Conservation (phyloP, 2,329 filamentous ascomycete species). For the Byssochlamys sp. region DNA sequence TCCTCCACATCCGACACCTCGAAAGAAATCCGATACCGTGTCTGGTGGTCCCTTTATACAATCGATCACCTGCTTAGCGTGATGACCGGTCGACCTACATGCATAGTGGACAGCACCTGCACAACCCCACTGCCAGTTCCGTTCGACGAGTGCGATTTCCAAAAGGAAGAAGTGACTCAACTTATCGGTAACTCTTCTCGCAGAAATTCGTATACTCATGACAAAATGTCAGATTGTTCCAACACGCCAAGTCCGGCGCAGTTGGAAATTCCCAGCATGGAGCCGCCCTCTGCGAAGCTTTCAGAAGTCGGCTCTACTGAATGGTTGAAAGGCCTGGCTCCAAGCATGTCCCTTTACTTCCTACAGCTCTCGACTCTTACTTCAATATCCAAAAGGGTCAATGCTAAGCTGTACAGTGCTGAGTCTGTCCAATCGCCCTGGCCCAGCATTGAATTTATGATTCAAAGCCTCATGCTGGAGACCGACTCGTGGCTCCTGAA, state of each 20-base stretch:
- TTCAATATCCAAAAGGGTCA: conserved; percentile 29
- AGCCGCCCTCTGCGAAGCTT: conserved; percentile 6
- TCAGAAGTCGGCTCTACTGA: conserved; percentile 17
- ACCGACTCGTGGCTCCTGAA: conserved; percentile 33
- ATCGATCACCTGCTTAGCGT: conserved; percentile 34
- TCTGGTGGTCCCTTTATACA: conserved; percentile 38
- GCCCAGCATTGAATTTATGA: conserved; percentile 30
- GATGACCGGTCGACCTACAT: conserved; percentile 37
- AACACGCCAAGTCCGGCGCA: conserved; percentile 12
- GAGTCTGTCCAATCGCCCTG: conserved; percentile 26
- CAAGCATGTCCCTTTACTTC: conserved; percentile 33
- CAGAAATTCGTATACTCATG: conserved; percentile 12
- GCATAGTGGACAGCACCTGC: conserved; percentile 32
- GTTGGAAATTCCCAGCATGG: conserved; percentile 11
- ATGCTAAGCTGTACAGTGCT: conserved; percentile 31
- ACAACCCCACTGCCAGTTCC: conserved; percentile 34
- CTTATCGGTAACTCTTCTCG: conserved; percentile 18
- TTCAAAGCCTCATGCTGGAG: conserved; percentile 28
- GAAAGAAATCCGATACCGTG: conserved; percentile 35
- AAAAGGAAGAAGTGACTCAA: conserved; percentile 21
- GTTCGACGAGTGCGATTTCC: conserved; percentile 32
- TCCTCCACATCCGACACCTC: conserved; percentile 27
- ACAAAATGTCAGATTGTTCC: conserved; percentile 13
- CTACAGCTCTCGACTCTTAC: conserved; percentile 28
- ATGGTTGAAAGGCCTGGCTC: conserved; percentile 27